phyloP scores from a whole-genome alignment of 192 early-diverging fungal genomes.

The Phlyctochytrium arcticum region DNA sequence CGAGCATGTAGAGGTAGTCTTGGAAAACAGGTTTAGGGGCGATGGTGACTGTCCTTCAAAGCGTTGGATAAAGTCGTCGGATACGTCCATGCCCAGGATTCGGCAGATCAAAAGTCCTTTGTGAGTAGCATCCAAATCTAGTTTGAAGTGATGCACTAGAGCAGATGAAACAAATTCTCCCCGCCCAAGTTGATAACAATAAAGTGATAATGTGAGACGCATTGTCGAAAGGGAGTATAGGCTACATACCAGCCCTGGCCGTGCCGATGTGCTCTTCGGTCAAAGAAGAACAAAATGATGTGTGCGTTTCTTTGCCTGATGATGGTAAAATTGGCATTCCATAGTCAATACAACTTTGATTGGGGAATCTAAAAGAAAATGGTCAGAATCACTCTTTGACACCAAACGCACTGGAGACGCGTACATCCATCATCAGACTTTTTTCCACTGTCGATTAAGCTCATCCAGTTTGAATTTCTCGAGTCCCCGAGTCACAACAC shows the following conservation, averaged over 20 bases:
- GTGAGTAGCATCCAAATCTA: slow-evolving; percentile 79
- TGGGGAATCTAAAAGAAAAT: too few relatives aligned
- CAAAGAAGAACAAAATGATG: slow-evolving; percentile 80
- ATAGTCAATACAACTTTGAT: slow-evolving; percentile 65
- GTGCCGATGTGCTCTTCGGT: slow-evolving; percentile 65
- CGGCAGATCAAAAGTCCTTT: slow-evolving; percentile 75
- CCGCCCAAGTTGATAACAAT: slow-evolving; percentile 39
- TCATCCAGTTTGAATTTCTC: too few relatives aligned
- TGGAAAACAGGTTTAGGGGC: slow-evolving; percentile 55
- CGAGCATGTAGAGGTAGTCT: too few relatives aligned
- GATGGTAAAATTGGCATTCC: slow-evolving; percentile 81
- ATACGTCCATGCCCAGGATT: slow-evolving; percentile 72
- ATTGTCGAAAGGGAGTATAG: too few relatives aligned
- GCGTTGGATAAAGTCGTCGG: slow-evolving; percentile 77
- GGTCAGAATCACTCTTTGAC: too few relatives aligned
- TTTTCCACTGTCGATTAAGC: too few relatives aligned
- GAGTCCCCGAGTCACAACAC: too few relatives aligned
- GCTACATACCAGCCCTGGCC: too few relatives aligned
- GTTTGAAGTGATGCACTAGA: slow-evolving; percentile 73
- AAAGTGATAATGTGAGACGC: too few relatives aligned
- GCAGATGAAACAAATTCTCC: slow-evolving; percentile 82
- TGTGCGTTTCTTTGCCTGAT: slow-evolving; percentile 87
- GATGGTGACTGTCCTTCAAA: slow-evolving; percentile 84
- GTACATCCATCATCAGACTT: slow-evolving; percentile 68
- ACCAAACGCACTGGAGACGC: too few relatives aligned